Conservation (phyloP, 2,329 filamentous ascomycete species). For the Rasamsonia emersonii region DNA sequence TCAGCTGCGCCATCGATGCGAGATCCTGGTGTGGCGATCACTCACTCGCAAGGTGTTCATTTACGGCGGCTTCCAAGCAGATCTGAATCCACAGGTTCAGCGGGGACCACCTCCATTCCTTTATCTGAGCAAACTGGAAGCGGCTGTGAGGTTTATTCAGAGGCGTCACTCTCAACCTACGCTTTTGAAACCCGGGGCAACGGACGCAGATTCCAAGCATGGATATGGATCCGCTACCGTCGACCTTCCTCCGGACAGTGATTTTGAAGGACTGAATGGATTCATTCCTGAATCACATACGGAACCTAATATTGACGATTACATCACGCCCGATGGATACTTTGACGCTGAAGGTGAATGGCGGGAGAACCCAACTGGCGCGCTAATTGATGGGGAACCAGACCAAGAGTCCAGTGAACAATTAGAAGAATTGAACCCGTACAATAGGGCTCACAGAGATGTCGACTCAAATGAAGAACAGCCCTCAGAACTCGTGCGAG, state of each 20-base stretch:
- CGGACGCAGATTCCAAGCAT: conserved; percentile 7
- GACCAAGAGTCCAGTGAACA: conserved; percentile 27
- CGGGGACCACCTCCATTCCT: conserved; percentile 60
- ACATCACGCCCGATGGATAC: conserved; percentile 23
- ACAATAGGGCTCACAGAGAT: conserved; percentile 34
- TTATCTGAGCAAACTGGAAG: conserved; percentile 60
- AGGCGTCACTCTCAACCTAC: conserved; percentile 14
- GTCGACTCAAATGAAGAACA: conserved; percentile 11
- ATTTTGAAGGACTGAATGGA: conserved; percentile 20
- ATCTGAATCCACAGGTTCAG: conserved; percentile 28
- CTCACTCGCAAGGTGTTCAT: conserved; percentile 71
- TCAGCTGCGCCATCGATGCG: conserved; percentile 65
- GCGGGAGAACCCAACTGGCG: conserved; percentile 16
- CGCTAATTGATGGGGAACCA: conserved; percentile 20
- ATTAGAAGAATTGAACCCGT: conserved; percentile 46
- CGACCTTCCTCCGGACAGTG: conserved; percentile 21
- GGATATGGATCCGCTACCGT: conserved; percentile 21
- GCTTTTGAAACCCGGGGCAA: conserved; percentile 1
- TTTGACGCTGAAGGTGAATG: conserved; percentile 25
- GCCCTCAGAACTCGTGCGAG: conserved; percentile 42
- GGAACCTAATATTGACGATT: conserved; percentile 25
- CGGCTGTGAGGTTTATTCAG: conserved; percentile 58
- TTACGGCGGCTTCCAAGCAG: conserved; percentile 64
- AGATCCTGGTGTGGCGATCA: conserved; percentile 76
- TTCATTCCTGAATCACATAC: conserved; percentile 5